phyloP scores from a whole-genome alignment of 441 rosid species.

The California macrophylla region DNA sequence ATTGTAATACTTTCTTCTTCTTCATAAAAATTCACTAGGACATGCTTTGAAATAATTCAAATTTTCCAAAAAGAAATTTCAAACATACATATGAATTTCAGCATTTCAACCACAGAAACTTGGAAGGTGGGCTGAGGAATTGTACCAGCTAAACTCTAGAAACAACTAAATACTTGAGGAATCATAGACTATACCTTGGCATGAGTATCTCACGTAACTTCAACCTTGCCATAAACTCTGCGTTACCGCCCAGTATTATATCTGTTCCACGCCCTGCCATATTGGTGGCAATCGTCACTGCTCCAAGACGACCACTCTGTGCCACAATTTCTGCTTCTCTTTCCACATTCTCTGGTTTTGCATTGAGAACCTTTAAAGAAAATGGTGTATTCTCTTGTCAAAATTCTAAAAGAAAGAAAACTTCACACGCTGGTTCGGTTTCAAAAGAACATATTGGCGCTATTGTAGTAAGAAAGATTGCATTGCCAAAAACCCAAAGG shows the following conservation, averaged over 20 bases:
- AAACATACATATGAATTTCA: neutral
- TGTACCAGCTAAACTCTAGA: neutral
- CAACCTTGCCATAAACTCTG: conserved; percentile 96
- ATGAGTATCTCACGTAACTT: conserved; percentile 92
- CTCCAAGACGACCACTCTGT: conserved; percentile 94
- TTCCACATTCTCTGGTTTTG: conserved; percentile 98
- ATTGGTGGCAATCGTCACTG: conserved; percentile 93
- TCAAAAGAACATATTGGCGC: neutral
- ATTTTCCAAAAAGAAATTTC: neutral
- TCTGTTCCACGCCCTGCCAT: conserved; percentile 99
- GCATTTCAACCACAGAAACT: conserved; percentile 6
- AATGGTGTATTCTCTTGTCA: conserved; percentile 19
- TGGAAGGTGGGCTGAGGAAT: neutral
- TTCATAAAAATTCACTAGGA: neutral
- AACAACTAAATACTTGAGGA: conserved; percentile 10
- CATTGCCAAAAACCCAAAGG: neutral
- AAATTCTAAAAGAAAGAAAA: conserved; percentile 1
- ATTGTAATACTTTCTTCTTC: neutral
- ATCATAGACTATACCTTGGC: conserved; percentile 65
- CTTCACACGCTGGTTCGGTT: neutral
- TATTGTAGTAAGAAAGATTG: neutral
- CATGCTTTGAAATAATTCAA: neutral
- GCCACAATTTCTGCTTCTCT: conserved; percentile 99
- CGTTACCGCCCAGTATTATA: conserved; percentile 92
- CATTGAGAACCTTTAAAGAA: conserved; percentile 73